Conservation (phyloP, 2,329 filamentous ascomycete genomes). For the Fusarium continuum region DNA sequence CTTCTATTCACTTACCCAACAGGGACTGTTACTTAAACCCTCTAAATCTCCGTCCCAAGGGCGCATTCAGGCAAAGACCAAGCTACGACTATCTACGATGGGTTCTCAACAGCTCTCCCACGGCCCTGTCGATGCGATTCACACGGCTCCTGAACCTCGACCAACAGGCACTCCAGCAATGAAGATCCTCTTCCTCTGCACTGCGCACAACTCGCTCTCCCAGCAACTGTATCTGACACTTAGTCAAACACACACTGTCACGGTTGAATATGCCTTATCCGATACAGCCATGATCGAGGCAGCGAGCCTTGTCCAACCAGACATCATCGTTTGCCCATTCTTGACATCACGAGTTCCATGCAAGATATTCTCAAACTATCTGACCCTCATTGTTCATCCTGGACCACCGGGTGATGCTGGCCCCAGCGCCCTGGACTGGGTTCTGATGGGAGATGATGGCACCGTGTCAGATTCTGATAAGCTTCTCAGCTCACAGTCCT, state of each 20-base stretch:
- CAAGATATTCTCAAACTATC: slow-evolving; percentile 16
- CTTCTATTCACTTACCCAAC: background rate
- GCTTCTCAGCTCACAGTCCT: slow-evolving; percentile 17
- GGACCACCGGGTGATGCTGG: slow-evolving; percentile 29
- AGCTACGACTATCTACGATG: background rate
- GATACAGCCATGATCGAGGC: slow-evolving; percentile 27
- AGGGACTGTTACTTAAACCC: slow-evolving; percentile 9
- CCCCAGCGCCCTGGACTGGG: slow-evolving; percentile 28
- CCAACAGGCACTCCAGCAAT: slow-evolving; percentile 1
- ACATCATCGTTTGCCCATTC: slow-evolving; percentile 26
- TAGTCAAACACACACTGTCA: slow-evolving; percentile 6
- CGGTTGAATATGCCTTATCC: slow-evolving; percentile 30
- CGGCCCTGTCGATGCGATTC: background rate
- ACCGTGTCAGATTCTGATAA: slow-evolving; percentile 2
- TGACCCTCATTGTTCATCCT: slow-evolving; percentile 27
- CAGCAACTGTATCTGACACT: slow-evolving; percentile 25
- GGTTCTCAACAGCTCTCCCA: background rate
- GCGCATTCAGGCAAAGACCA: background rate
- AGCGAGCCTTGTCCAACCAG: slow-evolving; percentile 10
- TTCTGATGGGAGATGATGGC: slow-evolving; percentile 29
- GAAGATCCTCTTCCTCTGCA: slow-evolving; percentile 32
- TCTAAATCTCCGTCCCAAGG: background rate
- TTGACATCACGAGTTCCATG: slow-evolving; percentile 16
- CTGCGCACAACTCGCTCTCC: slow-evolving; percentile 29
- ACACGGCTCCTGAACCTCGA: background rate